Percentiles rank a stretch among this genome's conserved stretches.
Conservation (phyloP, 768 basidiomycete genomes). For the Rhodotorula graminis region DNA sequence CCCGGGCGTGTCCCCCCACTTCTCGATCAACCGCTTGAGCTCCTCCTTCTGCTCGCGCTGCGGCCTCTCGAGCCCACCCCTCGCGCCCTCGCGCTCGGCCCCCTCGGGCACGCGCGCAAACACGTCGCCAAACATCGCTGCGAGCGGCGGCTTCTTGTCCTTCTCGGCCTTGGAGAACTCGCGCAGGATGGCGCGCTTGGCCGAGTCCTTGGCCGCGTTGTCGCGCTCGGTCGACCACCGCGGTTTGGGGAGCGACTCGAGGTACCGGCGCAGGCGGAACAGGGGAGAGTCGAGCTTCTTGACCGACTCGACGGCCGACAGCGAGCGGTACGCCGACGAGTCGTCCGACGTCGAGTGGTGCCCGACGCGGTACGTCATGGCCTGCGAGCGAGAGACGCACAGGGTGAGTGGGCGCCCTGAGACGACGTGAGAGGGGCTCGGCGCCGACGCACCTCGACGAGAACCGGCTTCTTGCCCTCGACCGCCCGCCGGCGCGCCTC, state of each 20-base stretch:
- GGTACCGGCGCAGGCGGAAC: slow-evolving; percentile 64
- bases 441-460: slow-evolving; percentile 56
- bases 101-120: slow-evolving; percentile 54
- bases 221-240: slow-evolving; percentile 83
- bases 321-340: slow-evolving; percentile 84
- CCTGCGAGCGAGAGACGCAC: background rate
- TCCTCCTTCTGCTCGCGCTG: slow-evolving; percentile 77
- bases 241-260: slow-evolving; percentile 55
- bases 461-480: slow-evolving; percentile 71
- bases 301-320: slow-evolving; percentile 84
- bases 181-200: slow-evolving; percentile 67
- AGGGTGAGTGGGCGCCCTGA: background rate
- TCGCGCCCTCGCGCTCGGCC: slow-evolving; percentile 68
- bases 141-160: slow-evolving; percentile 63
- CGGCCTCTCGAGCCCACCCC: slow-evolving; percentile 62
- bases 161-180: slow-evolving; percentile 74
- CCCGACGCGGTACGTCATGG: slow-evolving; percentile 59
- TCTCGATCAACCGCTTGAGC: slow-evolving; percentile 64
- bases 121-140: slow-evolving; percentile 77
- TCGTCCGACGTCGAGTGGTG: slow-evolving; percentile 92
- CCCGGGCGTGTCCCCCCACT: slow-evolving; percentile 71
- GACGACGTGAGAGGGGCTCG: too few species aligned
- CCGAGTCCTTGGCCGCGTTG: slow-evolving; percentile 60
- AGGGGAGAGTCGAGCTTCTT: slow-evolving; percentile 59
- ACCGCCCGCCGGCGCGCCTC: slow-evolving; percentile 69